Evolutionary conservation across 306 rosid species (phyloP), one percentile per base, ranked within the genome.

Genomic region (Mucuna pruriens): DNA sequence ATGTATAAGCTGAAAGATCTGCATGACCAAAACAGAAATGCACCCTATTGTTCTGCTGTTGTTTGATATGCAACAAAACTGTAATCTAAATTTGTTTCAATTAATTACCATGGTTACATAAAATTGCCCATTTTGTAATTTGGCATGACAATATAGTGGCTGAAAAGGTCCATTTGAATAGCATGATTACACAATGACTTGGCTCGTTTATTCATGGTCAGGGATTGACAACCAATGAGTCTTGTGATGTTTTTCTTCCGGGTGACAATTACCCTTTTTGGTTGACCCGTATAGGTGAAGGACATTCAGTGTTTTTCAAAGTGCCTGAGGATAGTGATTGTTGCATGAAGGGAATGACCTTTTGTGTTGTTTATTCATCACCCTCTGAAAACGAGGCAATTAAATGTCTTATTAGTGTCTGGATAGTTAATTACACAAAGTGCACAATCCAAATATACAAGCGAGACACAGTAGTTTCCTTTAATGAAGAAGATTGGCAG

Each of bases 401-500:
- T 29, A 29, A 29, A 29, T 29, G 31, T 3, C 31, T 29, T 29
- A 29, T 22, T 20, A 3, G 26, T 63, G 58, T 66, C 2, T 31
- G 36, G 61, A 49, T 81, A 1, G 12, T 74, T 4, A 81, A 81
- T 64, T 25, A 63, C 51, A 81, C 69, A 4, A 74, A 74, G 48
- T 46, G 19, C 42, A 12, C 48, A 25, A 48, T 61, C 19, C 74
- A 72, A 0, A 76, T 80, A 9, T 17, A 80, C 57, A 73, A 72
- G 74, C 13, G 36, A 6, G 79, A 62, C 31, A 62, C 80, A 51
- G 1, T 54, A 17, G 39, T 16, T 4, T 64, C 80, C 49, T 63
- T 64, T 15, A 45, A 66, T 3, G 74, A 81, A 49, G 80, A 74
- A 40, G 76, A 81, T 8, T 81, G 85, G 82, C 73, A 78, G 52